Evolutionary conservation across 306 rosid species (phyloP).

Genomic region (Cicer cuneatum): DNA sequence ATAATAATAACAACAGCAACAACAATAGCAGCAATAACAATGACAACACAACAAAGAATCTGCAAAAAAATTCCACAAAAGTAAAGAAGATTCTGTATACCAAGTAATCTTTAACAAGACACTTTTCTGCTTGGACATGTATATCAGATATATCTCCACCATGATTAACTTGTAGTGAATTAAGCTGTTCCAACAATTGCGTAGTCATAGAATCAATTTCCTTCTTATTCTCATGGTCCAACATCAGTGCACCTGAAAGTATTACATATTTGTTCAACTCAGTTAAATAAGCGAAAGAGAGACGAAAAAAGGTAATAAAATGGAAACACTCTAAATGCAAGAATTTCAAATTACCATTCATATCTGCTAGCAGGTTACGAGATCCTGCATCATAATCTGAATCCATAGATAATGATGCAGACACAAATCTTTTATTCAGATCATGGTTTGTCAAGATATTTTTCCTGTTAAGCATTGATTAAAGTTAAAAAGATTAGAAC

Average conservation of each 20-base stretch:
- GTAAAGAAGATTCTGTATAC: conserved; percentile 46
- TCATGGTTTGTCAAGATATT: conserved; percentile 52
- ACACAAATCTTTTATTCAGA: conserved; percentile 58
- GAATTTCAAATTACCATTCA: conserved; percentile 65
- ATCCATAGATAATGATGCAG: conserved; percentile 56
- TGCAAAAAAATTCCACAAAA: neutral
- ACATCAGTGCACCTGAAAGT: conserved; percentile 60
- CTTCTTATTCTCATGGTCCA: conserved; percentile 72
- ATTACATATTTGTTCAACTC: neutral
- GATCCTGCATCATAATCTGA: conserved; percentile 59
- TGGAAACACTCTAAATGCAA: conserved; percentile 6
- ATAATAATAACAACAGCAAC: neutral
- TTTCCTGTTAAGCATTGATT: conserved; percentile 55
- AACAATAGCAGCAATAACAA: neutral
- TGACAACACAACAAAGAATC: neutral
- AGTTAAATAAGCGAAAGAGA: conserved; percentile 26
- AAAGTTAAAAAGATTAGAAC: conserved; percentile 8
- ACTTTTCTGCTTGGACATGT: conserved; percentile 65
- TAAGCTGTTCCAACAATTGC: conserved; percentile 62
- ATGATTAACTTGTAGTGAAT: conserved; percentile 61
- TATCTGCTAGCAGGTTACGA: conserved; percentile 51
- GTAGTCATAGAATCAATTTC: conserved; percentile 65
- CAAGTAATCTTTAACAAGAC: conserved; percentile 71
- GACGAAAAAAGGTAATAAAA: neutral
- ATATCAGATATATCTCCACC: conserved; percentile 60